phyloP scores from a whole-genome alignment of 805 yeast genomes.

The Blastobotrys attinorum region DNA sequence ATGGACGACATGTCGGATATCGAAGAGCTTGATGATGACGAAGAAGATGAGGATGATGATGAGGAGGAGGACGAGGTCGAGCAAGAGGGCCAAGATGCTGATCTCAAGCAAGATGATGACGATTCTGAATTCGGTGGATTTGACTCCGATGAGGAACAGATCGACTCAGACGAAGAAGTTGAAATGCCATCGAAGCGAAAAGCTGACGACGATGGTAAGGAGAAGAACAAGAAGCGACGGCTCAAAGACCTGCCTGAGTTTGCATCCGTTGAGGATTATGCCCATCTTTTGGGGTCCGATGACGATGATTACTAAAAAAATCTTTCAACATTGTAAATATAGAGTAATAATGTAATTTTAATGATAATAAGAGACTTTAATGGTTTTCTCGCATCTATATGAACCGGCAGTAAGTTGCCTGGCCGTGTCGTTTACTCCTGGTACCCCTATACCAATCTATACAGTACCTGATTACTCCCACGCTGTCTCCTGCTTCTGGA shows the following conservation, averaged over 20 bases:
- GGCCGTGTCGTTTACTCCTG: too few species aligned
- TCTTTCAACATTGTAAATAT: neutral
- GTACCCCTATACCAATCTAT: too few species aligned
- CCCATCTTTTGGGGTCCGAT: slow-evolving; percentile 60
- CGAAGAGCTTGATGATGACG: slow-evolving; percentile 21
- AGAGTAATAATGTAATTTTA: neutral
- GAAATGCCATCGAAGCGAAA: slow-evolving; percentile 20
- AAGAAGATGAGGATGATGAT: slow-evolving; percentile 21
- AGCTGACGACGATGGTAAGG: slow-evolving; percentile 17
- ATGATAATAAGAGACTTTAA: too few species aligned
- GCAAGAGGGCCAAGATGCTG: slow-evolving; percentile 14
- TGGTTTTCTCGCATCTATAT: too few species aligned
- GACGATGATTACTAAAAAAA: slow-evolving; percentile 32
- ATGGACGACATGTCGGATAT: slow-evolving; percentile 16
- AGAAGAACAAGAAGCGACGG: slow-evolving; percentile 44
- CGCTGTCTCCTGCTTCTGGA: too few species aligned
- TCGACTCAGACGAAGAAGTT: slow-evolving; percentile 22
- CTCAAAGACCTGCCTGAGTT: slow-evolving; percentile 69
- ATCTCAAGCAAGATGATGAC: slow-evolving; percentile 22
- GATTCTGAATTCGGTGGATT: slow-evolving; percentile 30
- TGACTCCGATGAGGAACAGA: slow-evolving; percentile 31
- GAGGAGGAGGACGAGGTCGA: slow-evolving; percentile 26
- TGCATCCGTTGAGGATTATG: slow-evolving; percentile 84
- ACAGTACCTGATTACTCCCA: too few species aligned
- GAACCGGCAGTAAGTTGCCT: too few species aligned